A percentile compares a stretch with the other conserved stretches of the same genome.
phyloP scores from a whole-genome alignment of 257 asterid species.

The Solanum okadae region DNA sequence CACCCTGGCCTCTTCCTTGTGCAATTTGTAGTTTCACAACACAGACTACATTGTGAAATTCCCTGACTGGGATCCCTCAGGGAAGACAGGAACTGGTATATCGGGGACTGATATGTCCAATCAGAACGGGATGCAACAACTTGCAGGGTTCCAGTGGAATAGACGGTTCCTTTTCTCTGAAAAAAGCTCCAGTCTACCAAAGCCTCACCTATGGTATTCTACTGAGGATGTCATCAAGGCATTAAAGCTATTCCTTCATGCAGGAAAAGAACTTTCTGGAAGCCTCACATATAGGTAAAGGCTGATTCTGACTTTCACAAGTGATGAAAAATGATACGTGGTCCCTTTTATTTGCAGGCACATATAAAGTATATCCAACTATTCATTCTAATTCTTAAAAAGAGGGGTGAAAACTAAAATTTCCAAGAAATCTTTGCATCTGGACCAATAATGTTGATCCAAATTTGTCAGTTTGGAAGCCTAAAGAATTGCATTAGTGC shows the following conservation, averaged over 20 bases:
- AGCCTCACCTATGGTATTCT: slow-evolving; percentile 83
- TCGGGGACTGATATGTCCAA: slow-evolving; percentile 10
- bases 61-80: slow-evolving; percentile 87
- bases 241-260: slow-evolving; percentile 71
- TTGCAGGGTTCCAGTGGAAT: slow-evolving; percentile 16
- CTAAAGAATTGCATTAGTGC: background rate
- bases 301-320: background rate
- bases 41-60: slow-evolving; percentile 76
- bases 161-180: slow-evolving; percentile 60
- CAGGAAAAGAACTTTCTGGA: slow-evolving; percentile 70
- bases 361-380: background rate
- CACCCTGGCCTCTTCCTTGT: background rate
- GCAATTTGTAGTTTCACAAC: slow-evolving; percentile 68
- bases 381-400: background rate
- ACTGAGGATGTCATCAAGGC: slow-evolving; percentile 52
- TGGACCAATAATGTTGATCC: background rate
- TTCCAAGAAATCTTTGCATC: background rate
- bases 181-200: slow-evolving; percentile 40
- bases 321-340: background rate
- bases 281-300: slow-evolving; percentile 77
- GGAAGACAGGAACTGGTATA: slow-evolving; percentile 9
- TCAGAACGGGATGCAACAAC: slow-evolving; percentile 23
- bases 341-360: background rate
- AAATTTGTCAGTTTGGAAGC: background rate
- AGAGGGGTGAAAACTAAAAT: background rate